Evolutionary conservation across 169 alveolate species (phyloP).

Genomic region (Plasmodium gallinaceum): DNA sequence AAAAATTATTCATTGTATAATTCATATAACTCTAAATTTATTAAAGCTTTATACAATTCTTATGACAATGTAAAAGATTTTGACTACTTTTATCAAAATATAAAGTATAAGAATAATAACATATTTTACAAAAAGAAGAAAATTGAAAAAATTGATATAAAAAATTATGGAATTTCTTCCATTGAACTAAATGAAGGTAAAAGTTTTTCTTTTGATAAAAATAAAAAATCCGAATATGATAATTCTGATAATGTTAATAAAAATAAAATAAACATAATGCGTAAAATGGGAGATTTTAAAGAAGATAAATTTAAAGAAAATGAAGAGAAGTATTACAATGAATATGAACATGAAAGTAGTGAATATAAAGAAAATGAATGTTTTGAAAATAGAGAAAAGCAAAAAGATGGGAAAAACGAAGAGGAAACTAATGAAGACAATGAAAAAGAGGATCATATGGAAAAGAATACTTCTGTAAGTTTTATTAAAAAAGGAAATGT

Average conservation of each 20-base stretch:
- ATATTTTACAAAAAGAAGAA: constrained; percentile 31
- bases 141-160: constrained; percentile 16
- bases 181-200: neutral
- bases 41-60: constrained; percentile 36
- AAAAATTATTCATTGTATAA: constrained; percentile 37
- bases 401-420: neutral
- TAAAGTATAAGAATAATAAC: constrained; percentile 9
- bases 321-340: neutral
- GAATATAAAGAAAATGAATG: neutral
- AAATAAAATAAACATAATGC: no score
- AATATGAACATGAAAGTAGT: neutral
- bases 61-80: constrained; percentile 41
- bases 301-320: no score
- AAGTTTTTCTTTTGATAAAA: no score
- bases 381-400: neutral
- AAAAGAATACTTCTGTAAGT: neutral
- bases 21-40: constrained; percentile 28
- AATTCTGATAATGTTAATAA: no score
- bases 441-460: neutral
- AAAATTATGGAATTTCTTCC: no score
- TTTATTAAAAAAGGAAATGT: no score
- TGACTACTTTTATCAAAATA: constrained; percentile 10
- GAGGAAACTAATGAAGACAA: neutral
- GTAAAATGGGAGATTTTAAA: no score
- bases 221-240: no score